Evolutionary conservation across 176 grass and related monocot species (phyloP), one percentile per base, ranked within the genome.

Genomic region (Paspalum notatum): DNA sequence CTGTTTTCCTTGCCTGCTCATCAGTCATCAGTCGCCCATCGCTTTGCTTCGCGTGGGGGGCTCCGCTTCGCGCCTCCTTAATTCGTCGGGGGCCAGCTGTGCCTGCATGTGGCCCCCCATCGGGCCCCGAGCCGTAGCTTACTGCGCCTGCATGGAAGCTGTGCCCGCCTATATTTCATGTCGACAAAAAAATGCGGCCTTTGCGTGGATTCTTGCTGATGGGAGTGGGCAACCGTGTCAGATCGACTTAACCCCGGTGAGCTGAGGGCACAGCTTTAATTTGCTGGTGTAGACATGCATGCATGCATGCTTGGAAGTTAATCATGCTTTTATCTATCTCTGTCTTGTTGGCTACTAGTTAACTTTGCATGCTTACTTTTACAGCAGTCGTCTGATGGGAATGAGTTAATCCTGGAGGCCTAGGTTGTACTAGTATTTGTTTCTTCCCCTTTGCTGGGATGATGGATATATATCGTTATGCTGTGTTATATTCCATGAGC

Each of bases 121-220:
- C 42, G 65, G 42, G 78, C 48, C 62, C 80, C 62, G 77, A 76
- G 67, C 81, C 57, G 3, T 73, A 20, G 27, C 17, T 73, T 54
- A 73, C 9, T 55, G 9, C 26, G 27, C 9, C 49, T 16, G 9
- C 44, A 43, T 42, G 51, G 32, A 52, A 24, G 25, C 40, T 12
- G 12, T 71, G 17, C 9, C 17, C 8, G 7, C 71, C 51, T 89
- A 89, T 84, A 89, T 80, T 89, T 89, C 87, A 84, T 84, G 81
- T 75, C 38, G 24, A 52, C 7, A 66, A 57, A 66, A 57, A 77
- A 66, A 61, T 43, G 17, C 22, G 44, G 48, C 18, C 39, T 20
- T 46, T 13, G 43, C 58, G 15, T 63, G 16, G 50, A 56, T 24
- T 43, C 37, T 39, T 73, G 11, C 26, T n/a, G 21, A 32, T 8